phyloP scores from a whole-genome alignment of 768 basidiomycete species.

The Pulveroboletus sp. region DNA sequence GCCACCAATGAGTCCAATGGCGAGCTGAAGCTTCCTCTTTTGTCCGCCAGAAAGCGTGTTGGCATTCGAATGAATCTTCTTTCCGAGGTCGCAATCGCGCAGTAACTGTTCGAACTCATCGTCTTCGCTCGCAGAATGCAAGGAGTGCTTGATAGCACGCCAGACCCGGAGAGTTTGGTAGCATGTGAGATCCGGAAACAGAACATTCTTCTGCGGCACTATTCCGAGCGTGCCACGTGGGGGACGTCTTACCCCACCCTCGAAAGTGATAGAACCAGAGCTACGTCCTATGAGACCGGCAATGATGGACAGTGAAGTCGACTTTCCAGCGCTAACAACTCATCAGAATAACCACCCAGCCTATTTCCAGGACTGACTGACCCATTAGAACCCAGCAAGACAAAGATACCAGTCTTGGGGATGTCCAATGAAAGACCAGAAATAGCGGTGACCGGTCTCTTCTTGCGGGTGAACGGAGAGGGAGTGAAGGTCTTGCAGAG shows the following conservation, averaged over 20 bases:
- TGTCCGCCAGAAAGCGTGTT: constrained; percentile 71
- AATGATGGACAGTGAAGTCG: constrained; percentile 63
- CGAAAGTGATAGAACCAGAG: constrained; percentile 51
- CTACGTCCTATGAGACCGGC: constrained; percentile 58
- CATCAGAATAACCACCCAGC: background rate
- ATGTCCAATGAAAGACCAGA: constrained; percentile 62
- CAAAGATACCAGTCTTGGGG: constrained; percentile 71
- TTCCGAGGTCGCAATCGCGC: constrained; percentile 66
- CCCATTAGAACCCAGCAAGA: constrained; percentile 73
- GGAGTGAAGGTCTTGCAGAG: constrained; percentile 55
- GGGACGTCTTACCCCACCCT: constrained; percentile 49
- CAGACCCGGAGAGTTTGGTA: constrained; percentile 69
- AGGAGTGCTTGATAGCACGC: constrained; percentile 66
- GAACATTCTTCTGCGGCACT: constrained; percentile 79
- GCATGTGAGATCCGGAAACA: constrained; percentile 73
- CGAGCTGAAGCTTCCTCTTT: constrained; percentile 80
- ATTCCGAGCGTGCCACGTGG: constrained; percentile 67
- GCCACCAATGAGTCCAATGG: constrained; percentile 72
- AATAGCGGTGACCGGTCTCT: constrained; percentile 55
- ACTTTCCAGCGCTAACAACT: constrained; percentile 64
- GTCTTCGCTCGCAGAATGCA: constrained; percentile 33
- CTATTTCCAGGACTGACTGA: constrained; percentile 10
- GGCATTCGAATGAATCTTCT: constrained; percentile 64
- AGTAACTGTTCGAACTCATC: constrained; percentile 64
- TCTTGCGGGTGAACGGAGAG: constrained; percentile 43